A percentile compares a stretch with the other conserved stretches of the same genome.
Conservation (phyloP, 805 yeast species). For the Spathaspora arborariae region DNA sequence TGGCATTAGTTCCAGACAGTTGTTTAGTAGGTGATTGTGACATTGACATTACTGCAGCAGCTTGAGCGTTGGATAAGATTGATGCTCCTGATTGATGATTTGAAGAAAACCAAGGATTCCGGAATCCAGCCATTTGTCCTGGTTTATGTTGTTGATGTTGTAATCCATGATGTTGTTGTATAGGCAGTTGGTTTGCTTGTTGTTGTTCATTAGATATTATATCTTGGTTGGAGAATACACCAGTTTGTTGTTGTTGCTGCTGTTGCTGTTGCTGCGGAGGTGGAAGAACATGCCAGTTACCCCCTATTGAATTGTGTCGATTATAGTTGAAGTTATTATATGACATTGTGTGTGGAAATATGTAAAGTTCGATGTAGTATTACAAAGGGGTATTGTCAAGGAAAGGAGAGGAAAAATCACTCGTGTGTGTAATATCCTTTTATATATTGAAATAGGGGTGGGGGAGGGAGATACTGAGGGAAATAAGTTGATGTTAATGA, state of each 20-base stretch:
- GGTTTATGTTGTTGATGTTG: slow-evolving; percentile 11
- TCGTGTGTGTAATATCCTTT: no score
- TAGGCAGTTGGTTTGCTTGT: slow-evolving; percentile 8
- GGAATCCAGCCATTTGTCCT: slow-evolving; percentile 26
- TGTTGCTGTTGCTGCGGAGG: slow-evolving; percentile 19
- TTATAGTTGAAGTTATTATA: slow-evolving; percentile 26
- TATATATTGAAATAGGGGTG: no score
- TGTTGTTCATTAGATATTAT: slow-evolving; percentile 3
- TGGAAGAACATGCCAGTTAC: slow-evolving; percentile 32
- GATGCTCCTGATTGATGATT: slow-evolving; percentile 11
- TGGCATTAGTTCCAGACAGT: neutral
- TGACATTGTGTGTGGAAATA: slow-evolving; percentile 19
- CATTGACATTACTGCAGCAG: neutral
- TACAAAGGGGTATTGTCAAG: neutral
- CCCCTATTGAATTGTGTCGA: slow-evolving; percentile 37
- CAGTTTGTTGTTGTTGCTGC: slow-evolving; percentile 1
- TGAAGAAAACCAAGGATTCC: slow-evolving; percentile 43
- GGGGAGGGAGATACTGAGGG: no score
- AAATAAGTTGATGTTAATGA: no score
- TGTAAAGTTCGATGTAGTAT: neutral
- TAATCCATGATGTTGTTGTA: slow-evolving; percentile 7
- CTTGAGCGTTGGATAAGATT: slow-evolving; percentile 3
- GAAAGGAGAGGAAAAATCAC: neutral
- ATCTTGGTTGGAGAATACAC: neutral
- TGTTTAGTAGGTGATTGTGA: slow-evolving; percentile 27